Base-by-base conservation (phyloP, 345 rosid genomes). In the Eutrema heterophyllum region DNA sequence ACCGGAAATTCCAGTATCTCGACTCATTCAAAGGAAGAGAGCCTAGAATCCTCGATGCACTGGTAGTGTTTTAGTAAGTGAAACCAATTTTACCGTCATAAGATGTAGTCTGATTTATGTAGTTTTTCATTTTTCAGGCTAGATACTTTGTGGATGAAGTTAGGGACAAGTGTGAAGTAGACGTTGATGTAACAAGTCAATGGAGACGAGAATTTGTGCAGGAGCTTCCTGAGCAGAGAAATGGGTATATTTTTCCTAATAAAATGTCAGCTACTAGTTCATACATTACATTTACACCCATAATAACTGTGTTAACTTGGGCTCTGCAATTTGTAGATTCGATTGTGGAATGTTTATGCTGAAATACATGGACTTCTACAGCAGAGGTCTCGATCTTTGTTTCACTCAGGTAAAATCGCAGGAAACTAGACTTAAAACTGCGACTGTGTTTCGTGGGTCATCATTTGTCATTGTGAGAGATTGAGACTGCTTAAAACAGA, bases 261-360 rank as follows among this genome's bases (percentile, higher is more conserved):
- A 18, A 40, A 24, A 44, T 15, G 24, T 26, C 53, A 51, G 40
- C 57, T 69, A 15, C 3, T 26, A 1, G 35, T 30, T 45, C 15
- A 45, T 44, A 5, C 43, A 59, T 51, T 21, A 21, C 21, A 21
- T 0, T 21, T 21, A 21, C 1, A 21, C 21, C 3, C 54, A 21
- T 7, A 5, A 7, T 32, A 36, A 24, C 30, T 40, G 38, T 18
- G 54, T 50, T 11, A 66, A 43, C 43, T 44, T 72, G 62, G 21
- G 5, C 9, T 52, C 49, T 57, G 33, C 32, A 40, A 67, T 80
- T 30, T 74, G 56, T 80, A 96, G 99, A 82, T 92, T 74, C 41
- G 99, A 96, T 68, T 96, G 99, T 30, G 99, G 99, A 33, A 81
- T 92, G 84, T 96, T 96, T 81, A 96, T 92, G 99, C 82, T 96